Conservation (phyloP, 2,329 filamentous ascomycete species). For the Aureobasidium mangrovei region DNA sequence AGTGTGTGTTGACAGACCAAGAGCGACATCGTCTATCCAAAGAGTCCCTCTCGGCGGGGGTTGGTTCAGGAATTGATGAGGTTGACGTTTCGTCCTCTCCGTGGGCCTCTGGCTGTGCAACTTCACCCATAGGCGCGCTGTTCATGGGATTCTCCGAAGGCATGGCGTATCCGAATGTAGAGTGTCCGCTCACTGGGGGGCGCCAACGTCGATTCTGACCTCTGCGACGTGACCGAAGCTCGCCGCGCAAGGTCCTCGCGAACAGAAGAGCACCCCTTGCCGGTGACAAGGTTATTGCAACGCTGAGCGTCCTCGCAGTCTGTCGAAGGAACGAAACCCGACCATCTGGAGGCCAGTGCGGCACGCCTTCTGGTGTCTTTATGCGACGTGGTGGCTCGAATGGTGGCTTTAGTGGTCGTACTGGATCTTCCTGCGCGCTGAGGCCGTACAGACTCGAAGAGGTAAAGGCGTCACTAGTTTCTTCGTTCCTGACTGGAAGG, state of each 20-base stretch:
- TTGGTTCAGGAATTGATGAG: not conserved
- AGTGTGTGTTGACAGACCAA: constrained; percentile 14
- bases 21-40: not conserved
- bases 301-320: not conserved
- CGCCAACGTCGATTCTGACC: constrained; percentile 19
- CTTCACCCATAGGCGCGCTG: constrained; percentile 13
- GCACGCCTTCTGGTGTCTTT: constrained; percentile 18
- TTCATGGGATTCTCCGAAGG: constrained; percentile 22
- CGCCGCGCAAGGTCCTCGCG: not conserved
- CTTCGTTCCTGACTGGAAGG: not conserved
- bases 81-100: not conserved
- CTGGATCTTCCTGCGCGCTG: not conserved
- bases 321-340: not conserved
- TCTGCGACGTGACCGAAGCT: not conserved
- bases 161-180: constrained; percentile 18
- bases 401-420: constrained; percentile 1
- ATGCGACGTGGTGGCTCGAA: constrained; percentile 5
- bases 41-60: not conserved
- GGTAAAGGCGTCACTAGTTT: not conserved
- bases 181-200: constrained; percentile 26
- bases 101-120: not conserved
- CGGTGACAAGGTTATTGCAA: not conserved
- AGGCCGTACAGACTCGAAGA: not conserved
- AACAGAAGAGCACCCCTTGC: not conserved
- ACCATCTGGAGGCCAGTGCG: constrained; percentile 21